phyloP scores from a whole-genome alignment of 2,329 filamentous ascomycete genomes.

The Fusarium humuli region DNA sequence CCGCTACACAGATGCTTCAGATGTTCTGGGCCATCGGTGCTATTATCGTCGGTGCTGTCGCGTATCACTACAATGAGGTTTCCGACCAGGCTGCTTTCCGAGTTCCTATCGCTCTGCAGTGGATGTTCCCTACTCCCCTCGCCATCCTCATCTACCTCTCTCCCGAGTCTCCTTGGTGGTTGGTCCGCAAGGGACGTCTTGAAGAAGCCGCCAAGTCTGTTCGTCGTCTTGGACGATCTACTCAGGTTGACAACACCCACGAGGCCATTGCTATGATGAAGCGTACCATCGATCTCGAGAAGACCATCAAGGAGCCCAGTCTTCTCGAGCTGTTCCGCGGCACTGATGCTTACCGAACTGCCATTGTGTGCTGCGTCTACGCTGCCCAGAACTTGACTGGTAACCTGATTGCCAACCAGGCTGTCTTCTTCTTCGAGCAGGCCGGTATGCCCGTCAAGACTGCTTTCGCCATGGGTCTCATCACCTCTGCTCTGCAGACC shows the following conservation, averaged over 20 bases:
- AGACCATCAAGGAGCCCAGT: conserved; percentile 56
- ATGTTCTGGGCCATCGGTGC: conserved; percentile 73
- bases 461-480: conserved; percentile 72
- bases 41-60: conserved; percentile 68
- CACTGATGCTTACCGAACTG: conserved; percentile 64
- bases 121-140: conserved; percentile 69
- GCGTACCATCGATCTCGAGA: conserved; percentile 66
- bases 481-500: conserved; percentile 71
- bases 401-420: conserved; percentile 71
- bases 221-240: conserved; percentile 57
- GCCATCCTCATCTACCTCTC: conserved; percentile 63
- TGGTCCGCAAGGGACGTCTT: conserved; percentile 60
- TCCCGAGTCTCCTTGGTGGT: conserved; percentile 66
- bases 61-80: conserved; percentile 61
- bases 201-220: conserved; percentile 59
- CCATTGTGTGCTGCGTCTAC: conserved; percentile 68
- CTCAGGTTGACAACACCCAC: conserved; percentile 26
- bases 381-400: conserved; percentile 70
- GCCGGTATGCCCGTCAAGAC: conserved; percentile 66
- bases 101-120: conserved; percentile 67
- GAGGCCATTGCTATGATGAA: conserved; percentile 67
- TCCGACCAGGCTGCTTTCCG: conserved; percentile 28
- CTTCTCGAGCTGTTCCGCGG: conserved; percentile 65
- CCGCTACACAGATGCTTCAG: conserved; percentile 69
- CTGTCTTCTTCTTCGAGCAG: conserved; percentile 70